Evolutionary conservation across 2,329 filamentous ascomycete genomes (phyloP), one percentile per base, ranked within the genome.

Genomic region (Colletotrichum somersetense): DNA sequence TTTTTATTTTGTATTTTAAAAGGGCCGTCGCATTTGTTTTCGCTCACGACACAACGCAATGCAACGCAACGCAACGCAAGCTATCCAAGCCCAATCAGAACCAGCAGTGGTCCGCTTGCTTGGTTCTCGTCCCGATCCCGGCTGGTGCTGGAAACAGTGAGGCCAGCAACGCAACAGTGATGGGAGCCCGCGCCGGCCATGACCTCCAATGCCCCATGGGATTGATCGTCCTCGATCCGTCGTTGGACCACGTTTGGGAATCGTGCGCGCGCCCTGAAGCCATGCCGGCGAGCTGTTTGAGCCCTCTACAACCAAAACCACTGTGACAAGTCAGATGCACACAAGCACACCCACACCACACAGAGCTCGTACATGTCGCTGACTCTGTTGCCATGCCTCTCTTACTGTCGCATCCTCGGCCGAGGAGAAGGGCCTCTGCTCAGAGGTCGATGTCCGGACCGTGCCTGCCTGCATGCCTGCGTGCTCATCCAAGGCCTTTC

Each of bases 301-400:
- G 66, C 53, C 66, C 71, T 62, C 59, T 59, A 33, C 46, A 58
- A 48, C 53, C 66, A 72, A 55, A 56, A 56, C 40, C 50, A 48
- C 44, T 64, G 69, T 69, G 70, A 70, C 66, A 69, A 72, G 70
- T 70, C 70, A 69, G 66, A 69, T 56, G 66, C 61, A 73, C 71
- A 73, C 46, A 50, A 52, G 56, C 66, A 71, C 61, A 71, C 62
- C 62, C 71, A 71, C 71, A 73, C 61, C 55, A 73, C 67, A 73
- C 67, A 58, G 16, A 52, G 67, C 71, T 71, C 71, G 66, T 62
- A 66, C 62, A 62, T 26, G 57, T 73, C 50, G 66, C 71, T 66
- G 62, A 73, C 66, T 73, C 67, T 71, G 67, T 66, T 58, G 50
- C 62, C 56, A 57, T 71, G 62, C 48, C 52, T 63, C 57, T 40